Conservation (phyloP, 2,329 filamentous ascomycete genomes). For the Lasiodiplodia citricola region DNA sequence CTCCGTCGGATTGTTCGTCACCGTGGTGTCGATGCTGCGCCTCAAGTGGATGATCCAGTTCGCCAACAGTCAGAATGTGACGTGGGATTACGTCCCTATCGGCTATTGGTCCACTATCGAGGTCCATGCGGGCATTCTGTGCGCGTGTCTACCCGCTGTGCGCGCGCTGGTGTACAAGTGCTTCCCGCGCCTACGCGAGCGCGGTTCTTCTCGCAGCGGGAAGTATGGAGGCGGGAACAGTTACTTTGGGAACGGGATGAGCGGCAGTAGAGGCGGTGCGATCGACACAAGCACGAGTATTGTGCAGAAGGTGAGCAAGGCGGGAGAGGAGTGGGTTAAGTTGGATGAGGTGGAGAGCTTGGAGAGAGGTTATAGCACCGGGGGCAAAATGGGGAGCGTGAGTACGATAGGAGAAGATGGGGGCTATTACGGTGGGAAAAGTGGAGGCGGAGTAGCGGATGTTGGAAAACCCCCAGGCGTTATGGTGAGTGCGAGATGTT, state of each 20-base stretch:
- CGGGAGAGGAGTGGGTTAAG: slow-evolving; percentile 3
- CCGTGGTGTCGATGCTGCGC: slow-evolving; percentile 51
- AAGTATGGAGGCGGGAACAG: not conserved
- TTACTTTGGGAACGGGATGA: not conserved
- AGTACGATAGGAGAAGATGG: not conserved
- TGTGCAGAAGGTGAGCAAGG: slow-evolving; percentile 24
- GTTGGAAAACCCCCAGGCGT: not conserved
- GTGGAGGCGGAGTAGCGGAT: not conserved
- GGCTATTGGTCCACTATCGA: slow-evolving; percentile 45
- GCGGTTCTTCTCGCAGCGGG: not conserved
- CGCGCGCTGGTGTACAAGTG: slow-evolving; percentile 28
- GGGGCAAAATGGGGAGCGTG: not conserved
- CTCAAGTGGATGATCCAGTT: slow-evolving; percentile 51
- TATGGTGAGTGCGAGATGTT: not conserved
- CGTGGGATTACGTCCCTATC: slow-evolving; percentile 43
- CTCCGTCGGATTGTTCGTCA: slow-evolving; percentile 47
- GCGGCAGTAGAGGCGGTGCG: not conserved
- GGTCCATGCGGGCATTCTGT: slow-evolving; percentile 44
- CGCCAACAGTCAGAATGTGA: slow-evolving; percentile 47
- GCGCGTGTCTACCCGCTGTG: slow-evolving; percentile 42
- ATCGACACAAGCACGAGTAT: slow-evolving; percentile 21
- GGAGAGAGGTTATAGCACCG: not conserved
- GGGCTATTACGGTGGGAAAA: not conserved
- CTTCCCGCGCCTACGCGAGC: slow-evolving; percentile 3
- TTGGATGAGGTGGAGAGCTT: slow-evolving; percentile 13